Evolutionary conservation across 345 rosid genomes (phyloP).

Genomic region (Aquilaria malaccensis): DNA sequence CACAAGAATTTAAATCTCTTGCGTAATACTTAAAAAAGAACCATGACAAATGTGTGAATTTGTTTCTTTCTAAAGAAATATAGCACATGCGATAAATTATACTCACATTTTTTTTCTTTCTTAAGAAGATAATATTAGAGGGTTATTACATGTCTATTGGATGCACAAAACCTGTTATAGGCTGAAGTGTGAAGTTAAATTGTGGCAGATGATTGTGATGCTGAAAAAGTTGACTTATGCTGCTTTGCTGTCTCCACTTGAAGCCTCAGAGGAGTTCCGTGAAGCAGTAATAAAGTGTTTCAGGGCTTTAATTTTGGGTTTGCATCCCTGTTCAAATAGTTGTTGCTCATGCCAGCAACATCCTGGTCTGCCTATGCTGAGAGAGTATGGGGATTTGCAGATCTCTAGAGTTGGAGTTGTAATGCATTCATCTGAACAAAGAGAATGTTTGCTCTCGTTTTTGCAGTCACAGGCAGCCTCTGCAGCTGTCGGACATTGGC

Average conservation of each 20-base stretch:
- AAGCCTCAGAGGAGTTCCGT: slow-evolving; percentile 90
- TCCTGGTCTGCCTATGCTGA: slow-evolving; percentile 48
- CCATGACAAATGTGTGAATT: neutral
- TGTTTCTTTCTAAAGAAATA: neutral
- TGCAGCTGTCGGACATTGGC: slow-evolving; percentile 91
- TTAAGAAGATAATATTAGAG: no score
- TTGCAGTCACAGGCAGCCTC: slow-evolving; percentile 73
- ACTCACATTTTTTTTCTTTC: no score
- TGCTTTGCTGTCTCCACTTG: slow-evolving; percentile 60
- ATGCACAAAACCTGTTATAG: no score
- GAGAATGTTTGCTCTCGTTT: slow-evolving; percentile 74
- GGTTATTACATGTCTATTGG: no score
- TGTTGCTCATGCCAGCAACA: slow-evolving; percentile 55
- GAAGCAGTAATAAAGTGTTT: slow-evolving; percentile 84
- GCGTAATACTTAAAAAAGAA: no score
- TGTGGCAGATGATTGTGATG: slow-evolving; percentile 64
- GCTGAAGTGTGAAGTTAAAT: slow-evolving; percentile 6
- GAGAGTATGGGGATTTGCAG: slow-evolving; percentile 28
- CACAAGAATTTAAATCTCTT: no score
- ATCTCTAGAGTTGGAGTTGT: slow-evolving; percentile 17
- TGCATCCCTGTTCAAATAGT: slow-evolving; percentile 47
- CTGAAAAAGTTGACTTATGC: slow-evolving; percentile 69
- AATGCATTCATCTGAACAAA: slow-evolving; percentile 21
- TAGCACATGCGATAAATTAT: no score
- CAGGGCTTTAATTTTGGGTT: slow-evolving; percentile 48